Base-by-base conservation (phyloP, 768 basidiomycete species). In the Pleurotus giganteus region DNA sequence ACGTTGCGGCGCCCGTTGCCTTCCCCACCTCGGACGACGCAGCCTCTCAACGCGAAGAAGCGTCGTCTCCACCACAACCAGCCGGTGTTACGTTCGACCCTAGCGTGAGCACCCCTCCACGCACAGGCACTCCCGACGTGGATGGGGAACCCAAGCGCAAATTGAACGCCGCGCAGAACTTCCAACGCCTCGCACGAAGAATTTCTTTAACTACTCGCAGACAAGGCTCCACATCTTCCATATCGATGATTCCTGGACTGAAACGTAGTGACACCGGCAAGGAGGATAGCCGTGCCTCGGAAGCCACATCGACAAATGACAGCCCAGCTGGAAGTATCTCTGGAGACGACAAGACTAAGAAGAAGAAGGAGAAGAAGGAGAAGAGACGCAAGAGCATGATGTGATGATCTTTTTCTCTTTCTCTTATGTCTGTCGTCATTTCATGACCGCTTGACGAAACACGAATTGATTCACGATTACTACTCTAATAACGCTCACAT, bases 101-200 rank as follows among this genome's bases (percentile, higher is more conserved):
- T 13, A 76, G 73, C 46, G 71, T 79, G 43, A 74, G 76, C 37
- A 77, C 83, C 3, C 85, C 86, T 2, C 83, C 86, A 2, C 84
- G 89, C 27, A 79, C 78, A 32, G 83, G 81, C n/a, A 83, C 88
- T 5, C 88, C 90, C 4, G 88, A 91, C 62, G 77, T 77, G 1
- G 88, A 88, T 2, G 65, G 79, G n/a, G 89, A 89, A 62, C 82
- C 82, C 29, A 91, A 90, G 73, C 77, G 89, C 57, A 89, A 87
- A 65, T 81, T 89, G 17, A 90, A 89, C 55, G 85, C 89, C 7
- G 88, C 89, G 24, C 91, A 94, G 66, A 92, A 92, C 63, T 89
- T 94, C 76, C 89, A 91, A 66, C 80, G 89, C 15, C 65, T 93
- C 32, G 91, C 89, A 13, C 75, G 89, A 57, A 76, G 83, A 58